phyloP scores from a whole-genome alignment of 169 alveolate species.

The Eimeria tenella region DNA sequence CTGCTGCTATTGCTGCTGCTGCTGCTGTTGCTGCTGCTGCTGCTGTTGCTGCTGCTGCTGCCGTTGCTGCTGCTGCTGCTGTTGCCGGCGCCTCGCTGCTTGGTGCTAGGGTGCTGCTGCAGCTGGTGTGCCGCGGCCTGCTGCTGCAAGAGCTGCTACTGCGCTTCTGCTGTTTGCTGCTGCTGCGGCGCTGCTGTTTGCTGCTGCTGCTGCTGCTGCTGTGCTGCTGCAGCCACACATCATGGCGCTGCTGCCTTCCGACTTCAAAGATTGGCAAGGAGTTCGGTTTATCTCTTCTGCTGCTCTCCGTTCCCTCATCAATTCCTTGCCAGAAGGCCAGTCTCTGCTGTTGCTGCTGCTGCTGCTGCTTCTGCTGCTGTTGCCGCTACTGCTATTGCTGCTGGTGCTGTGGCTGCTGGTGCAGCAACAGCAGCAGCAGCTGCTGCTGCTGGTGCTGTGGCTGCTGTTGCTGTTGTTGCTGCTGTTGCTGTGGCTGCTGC shows the following conservation, averaged over 20 bases:
- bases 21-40: not conserved
- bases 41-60: conserved; percentile 8
- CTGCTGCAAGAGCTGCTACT: not conserved
- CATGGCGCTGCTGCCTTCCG: conserved; percentile 39
- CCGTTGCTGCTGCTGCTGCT: not conserved
- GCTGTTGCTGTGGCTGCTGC: not conserved
- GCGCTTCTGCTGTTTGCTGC: not conserved
- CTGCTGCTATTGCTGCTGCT: not conserved
- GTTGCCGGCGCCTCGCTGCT: not conserved
- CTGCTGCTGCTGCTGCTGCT: not conserved
- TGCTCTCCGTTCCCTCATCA: not conserved
- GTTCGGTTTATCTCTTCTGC: not conserved
- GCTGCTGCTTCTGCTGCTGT: not conserved
- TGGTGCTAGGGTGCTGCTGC: not conserved
- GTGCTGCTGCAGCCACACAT: conserved; percentile 10
- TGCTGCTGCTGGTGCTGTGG: not conserved
- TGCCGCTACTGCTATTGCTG: not conserved
- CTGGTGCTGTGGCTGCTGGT: not conserved
- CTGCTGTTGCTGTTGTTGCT: not conserved
- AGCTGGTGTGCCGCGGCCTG: not conserved
- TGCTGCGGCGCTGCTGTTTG: conserved; percentile 3
- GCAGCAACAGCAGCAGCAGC: not conserved
- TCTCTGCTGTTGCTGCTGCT: not conserved
- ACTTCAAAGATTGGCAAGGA: not conserved
- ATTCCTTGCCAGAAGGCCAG: not conserved